Conservation (phyloP, 768 basidiomycete species). For the Calocera cornea region DNA sequence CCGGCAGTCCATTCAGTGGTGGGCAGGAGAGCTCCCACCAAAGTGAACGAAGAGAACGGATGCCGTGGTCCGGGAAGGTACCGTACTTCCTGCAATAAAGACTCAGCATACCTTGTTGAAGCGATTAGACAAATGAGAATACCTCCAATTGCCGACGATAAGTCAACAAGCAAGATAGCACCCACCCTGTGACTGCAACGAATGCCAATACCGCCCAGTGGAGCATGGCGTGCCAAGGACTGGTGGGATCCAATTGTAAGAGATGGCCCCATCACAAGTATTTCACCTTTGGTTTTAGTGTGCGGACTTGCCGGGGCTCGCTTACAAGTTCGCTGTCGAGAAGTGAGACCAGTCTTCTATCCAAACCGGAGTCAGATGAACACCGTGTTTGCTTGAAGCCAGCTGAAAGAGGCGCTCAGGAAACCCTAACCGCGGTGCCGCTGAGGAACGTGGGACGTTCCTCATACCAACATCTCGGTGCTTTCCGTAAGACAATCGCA, state of each 20-base stretch:
- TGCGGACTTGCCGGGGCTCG: no score
- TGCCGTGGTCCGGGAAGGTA: not conserved
- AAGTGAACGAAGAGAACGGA: not conserved
- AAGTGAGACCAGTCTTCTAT: no score
- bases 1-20: not conserved
- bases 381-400: no score
- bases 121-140: not conserved
- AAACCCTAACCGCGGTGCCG: no score
- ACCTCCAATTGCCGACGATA: not conserved
- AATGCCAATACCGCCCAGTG: not conserved
- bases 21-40: not conserved
- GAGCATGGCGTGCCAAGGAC: not conserved
- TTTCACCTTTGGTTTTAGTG: no score
- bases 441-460: no score
- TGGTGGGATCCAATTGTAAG: not conserved
- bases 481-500: no score
- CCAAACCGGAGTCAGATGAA: no score
- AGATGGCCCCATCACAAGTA: no score
- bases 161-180: not conserved
- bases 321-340: no score
- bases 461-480: no score
- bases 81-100: not conserved
- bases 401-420: no score
- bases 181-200: not conserved
- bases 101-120: not conserved